Conservation (phyloP, 2,329 filamentous ascomycete species). For the Aureobasidium mangrovei region DNA sequence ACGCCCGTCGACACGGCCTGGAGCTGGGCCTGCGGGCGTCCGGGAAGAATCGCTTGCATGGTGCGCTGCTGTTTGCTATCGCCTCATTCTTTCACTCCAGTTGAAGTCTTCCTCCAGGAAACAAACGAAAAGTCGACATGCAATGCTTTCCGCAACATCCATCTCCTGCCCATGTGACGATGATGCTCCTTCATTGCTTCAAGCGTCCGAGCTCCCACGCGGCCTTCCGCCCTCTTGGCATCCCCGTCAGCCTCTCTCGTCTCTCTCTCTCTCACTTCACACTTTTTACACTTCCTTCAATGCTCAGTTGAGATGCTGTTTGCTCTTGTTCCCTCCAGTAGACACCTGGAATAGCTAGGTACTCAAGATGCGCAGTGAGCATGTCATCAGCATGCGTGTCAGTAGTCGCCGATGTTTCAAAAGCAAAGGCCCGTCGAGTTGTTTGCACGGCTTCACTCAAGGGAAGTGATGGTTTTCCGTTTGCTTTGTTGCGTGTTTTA, state of each 20-base stretch:
- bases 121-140: neutral
- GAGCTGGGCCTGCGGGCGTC: slow-evolving; percentile 66
- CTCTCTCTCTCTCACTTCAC: too few relatives aligned
- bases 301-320: too few relatives aligned
- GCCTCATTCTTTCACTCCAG: neutral
- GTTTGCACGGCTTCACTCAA: neutral
- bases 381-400: too few relatives aligned
- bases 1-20: slow-evolving; percentile 66
- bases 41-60: slow-evolving; percentile 73
- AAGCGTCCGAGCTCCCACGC: neutral
- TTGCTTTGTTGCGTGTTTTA: too few relatives aligned
- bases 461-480: too few relatives aligned
- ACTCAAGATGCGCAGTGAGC: too few relatives aligned
- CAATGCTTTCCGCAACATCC: neutral
- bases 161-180: neutral
- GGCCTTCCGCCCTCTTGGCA: neutral
- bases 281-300: too few relatives aligned
- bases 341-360: too few relatives aligned
- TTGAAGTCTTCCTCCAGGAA: neutral
- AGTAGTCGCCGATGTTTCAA: too few relatives aligned
- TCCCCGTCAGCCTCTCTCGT: neutral
- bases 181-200: neutral
- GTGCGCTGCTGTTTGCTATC: neutral
- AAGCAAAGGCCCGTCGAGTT: neutral
- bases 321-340: too few relatives aligned